Conservation (phyloP, 495 filamentous ascomycete genomes). For the Penicillium chermesinum region DNA sequence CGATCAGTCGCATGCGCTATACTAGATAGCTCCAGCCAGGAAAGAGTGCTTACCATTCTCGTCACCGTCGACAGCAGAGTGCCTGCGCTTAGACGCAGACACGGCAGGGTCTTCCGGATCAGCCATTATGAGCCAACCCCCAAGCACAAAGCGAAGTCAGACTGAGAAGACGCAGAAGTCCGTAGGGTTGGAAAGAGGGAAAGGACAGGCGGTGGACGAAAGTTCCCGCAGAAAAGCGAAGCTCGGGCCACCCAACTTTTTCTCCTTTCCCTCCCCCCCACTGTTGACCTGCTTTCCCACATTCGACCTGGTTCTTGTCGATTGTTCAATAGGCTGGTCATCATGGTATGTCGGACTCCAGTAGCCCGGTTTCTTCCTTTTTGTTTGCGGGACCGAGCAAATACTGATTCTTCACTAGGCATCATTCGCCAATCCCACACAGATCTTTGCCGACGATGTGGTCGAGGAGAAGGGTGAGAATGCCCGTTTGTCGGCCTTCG, state of each 20-base stretch:
- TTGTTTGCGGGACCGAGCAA: neutral
- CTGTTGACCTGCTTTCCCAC: slow-evolving; percentile 20
- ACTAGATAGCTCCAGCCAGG: slow-evolving; percentile 2
- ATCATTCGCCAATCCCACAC: slow-evolving; percentile 76
- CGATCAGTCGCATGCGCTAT: slow-evolving; percentile 13
- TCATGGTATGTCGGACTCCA: slow-evolving; percentile 26
- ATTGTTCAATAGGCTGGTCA: slow-evolving; percentile 25
- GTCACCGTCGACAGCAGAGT: slow-evolving; percentile 35
- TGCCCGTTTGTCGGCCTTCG: slow-evolving; percentile 93
- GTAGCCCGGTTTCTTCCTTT: too few relatives aligned
- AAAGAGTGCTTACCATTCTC: slow-evolving; percentile 26
- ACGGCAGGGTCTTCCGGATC: slow-evolving; percentile 17
- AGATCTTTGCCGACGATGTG: slow-evolving; percentile 97
- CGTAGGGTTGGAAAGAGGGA: neutral
- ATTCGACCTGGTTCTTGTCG: slow-evolving; percentile 18
- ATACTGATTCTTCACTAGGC: slow-evolving; percentile 22
- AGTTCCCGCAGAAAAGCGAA: slow-evolving; percentile 28
- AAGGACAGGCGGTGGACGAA: slow-evolving; percentile 8
- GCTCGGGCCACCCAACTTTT: slow-evolving; percentile 44
- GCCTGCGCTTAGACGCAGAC: slow-evolving; percentile 29
- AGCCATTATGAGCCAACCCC: slow-evolving; percentile 23
- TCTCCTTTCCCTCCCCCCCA: slow-evolving; percentile 28
- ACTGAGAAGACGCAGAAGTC: neutral
- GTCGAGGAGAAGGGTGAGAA: slow-evolving; percentile 99
- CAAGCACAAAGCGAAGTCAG: neutral